Evolutionary conservation across 2,329 filamentous ascomycete genomes (phyloP), one percentile per base, ranked within the genome.

Genomic region (Penicillium glabrum): DNA sequence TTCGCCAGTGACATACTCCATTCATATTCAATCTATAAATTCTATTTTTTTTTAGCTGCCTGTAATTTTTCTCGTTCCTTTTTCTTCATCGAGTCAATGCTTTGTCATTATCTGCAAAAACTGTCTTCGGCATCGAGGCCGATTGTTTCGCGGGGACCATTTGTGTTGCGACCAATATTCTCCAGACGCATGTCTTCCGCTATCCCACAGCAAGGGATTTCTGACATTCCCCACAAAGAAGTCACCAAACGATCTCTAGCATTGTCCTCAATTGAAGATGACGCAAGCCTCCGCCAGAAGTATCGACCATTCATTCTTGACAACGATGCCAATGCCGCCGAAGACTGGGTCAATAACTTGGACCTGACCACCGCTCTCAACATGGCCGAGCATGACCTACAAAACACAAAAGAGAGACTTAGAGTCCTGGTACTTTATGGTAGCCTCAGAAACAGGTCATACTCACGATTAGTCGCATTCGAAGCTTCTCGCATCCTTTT

Each of bases 361-460:
- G 86, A 88, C 63, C 71, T 89, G 5, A 78, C 75, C 37, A 83
- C 81, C 0, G 79, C 69, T 1, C 64, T 82, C 41, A 74, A 80
- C 46, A 78, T 87, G 74, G 81, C 80, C 0, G 77, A 82, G 44
- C 67, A 75, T 5, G 72, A 86, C 31, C 54, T 86, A 0, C 53
- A 71, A 2, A 65, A 59, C 21, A 72, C 71, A 1, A 70, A 72
- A 1, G 63, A 76, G 1, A 71, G 82, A 49, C 54, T 88, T 2
- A 85, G 80, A 56, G 79, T 88, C 1, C 72, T 88, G 1, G 83
- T 88, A 0, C 68, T 89, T 0, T 85, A 85, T 66, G 86, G 86
- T 1, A 87, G 84, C 65, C 70, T 88, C 41, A 75, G 85, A 10
- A 71, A 69, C 58, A 66, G 77, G 65, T 89, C 86, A 1, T 89